phyloP scores from a whole-genome alignment of 2,329 filamentous ascomycete species.

The Metarhizium humberi region DNA sequence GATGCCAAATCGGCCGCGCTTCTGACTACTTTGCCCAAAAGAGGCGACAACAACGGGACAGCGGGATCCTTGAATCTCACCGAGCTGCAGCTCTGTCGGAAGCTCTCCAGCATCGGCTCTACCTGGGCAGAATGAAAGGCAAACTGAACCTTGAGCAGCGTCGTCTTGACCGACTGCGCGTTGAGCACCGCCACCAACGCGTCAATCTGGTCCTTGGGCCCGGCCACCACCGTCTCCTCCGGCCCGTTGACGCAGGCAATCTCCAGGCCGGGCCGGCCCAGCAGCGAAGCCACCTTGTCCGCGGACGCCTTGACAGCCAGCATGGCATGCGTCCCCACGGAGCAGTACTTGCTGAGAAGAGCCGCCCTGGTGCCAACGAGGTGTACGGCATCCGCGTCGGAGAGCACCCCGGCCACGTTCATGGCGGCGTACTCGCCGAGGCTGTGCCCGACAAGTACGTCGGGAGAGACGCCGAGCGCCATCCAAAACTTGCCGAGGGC shows the following conservation, averaged over 20 bases:
- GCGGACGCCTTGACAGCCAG: too few species aligned
- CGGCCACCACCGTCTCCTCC: background rate
- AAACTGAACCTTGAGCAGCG: background rate
- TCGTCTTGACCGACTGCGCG: background rate
- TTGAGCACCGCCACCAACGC: background rate
- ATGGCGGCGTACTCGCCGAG: slow-evolving; percentile 32
- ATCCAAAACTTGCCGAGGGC: slow-evolving; percentile 46
- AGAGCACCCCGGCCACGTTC: slow-evolving; percentile 60
- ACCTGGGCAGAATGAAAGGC: background rate
- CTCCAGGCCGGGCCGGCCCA: too few species aligned
- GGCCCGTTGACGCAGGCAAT: slow-evolving; percentile 7
- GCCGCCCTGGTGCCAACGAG: slow-evolving; percentile 61
- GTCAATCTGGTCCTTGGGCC: background rate
- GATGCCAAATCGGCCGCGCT: too few species aligned
- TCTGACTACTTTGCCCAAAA: background rate
- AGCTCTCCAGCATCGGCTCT: background rate
- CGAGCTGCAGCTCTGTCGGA: background rate
- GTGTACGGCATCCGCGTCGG: slow-evolving; percentile 61
- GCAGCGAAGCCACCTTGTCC: too few species aligned
- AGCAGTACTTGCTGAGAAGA: slow-evolving; percentile 57
- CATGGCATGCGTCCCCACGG: slow-evolving; percentile 10
- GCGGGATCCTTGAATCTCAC: background rate
- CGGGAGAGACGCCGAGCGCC: slow-evolving; percentile 41
- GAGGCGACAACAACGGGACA: background rate
- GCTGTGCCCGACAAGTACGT: slow-evolving; percentile 52